phyloP scores from a whole-genome alignment of 176 grass and related monocot genomes.

The Metroxylon sagu region DNA sequence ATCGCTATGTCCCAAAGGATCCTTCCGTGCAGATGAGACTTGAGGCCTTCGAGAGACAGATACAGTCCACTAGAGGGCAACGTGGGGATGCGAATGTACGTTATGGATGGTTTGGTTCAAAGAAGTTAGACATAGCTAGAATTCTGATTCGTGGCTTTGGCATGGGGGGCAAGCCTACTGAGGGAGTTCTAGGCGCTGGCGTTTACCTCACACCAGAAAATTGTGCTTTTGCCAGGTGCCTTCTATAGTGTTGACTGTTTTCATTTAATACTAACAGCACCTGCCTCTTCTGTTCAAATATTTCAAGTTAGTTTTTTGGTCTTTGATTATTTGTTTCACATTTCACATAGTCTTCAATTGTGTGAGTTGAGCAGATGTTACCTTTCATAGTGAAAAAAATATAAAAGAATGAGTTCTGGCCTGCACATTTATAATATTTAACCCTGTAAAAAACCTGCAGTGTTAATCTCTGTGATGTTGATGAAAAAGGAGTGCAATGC shows the following conservation, averaged over 20 bases:
- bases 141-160: slow-evolving; percentile 72
- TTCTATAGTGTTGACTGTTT: neutral
- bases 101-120: slow-evolving; percentile 74
- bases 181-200: slow-evolving; percentile 37
- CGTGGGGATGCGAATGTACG: slow-evolving; percentile 48
- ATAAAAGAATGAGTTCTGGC: neutral
- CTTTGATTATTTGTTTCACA: neutral
- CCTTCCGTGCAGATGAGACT: slow-evolving; percentile 39
- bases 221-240: too few relatives aligned
- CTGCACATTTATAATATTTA: slow-evolving; percentile 5
- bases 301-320: neutral
- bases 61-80: slow-evolving; percentile 42
- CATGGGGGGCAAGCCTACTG: slow-evolving; percentile 30
- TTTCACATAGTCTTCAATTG: too few relatives aligned
- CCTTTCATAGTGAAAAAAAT: neutral
- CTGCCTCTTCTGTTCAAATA: too few relatives aligned
- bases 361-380: neutral
- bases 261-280: neutral
- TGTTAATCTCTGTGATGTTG: slow-evolving; percentile 80
- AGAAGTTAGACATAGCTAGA: slow-evolving; percentile 60
- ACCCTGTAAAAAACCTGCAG: slow-evolving; percentile 31
- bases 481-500: slow-evolving; percentile 82
- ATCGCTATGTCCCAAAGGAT: slow-evolving; percentile 42
- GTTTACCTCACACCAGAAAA: slow-evolving; percentile 25
- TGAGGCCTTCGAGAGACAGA: slow-evolving; percentile 70